Evolutionary conservation across 345 rosid species (phyloP).

Genomic region (Murraya paniculata): DNA sequence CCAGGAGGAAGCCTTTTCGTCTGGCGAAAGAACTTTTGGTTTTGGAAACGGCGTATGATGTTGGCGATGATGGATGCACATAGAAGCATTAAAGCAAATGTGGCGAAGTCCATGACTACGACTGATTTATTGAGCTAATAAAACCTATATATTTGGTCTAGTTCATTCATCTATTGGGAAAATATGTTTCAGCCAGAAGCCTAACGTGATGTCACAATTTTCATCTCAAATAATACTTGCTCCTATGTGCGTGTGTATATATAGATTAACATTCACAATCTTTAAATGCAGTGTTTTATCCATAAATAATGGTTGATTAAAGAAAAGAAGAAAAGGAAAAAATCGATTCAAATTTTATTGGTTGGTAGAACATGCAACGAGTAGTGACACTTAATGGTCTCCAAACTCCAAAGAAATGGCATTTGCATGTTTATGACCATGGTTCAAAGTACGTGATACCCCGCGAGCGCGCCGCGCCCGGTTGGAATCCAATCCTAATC

Average conservation of each 20-base stretch:
- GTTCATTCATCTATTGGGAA: background rate
- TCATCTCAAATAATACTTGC: background rate
- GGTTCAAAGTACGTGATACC: background rate
- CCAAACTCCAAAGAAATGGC: slow-evolving; percentile 12
- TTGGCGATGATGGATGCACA: slow-evolving; percentile 17
- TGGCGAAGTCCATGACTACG: slow-evolving; percentile 24
- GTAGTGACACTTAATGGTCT: background rate
- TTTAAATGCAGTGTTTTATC: slow-evolving; percentile 1
- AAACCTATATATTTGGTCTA: background rate
- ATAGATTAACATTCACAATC: slow-evolving; percentile 9
- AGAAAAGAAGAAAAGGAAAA: background rate
- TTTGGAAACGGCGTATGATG: slow-evolving; percentile 28
- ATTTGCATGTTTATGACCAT: slow-evolving; percentile 3
- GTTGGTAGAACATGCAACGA: slow-evolving; percentile 6
- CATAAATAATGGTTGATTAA: too few relatives aligned
- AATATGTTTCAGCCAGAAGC: background rate
- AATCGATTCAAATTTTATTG: background rate
- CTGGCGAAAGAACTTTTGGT: slow-evolving; percentile 8
- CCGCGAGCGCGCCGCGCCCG: background rate
- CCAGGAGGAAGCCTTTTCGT: slow-evolving; percentile 68
- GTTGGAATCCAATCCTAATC: background rate
- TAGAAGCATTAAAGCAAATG: slow-evolving; percentile 15
- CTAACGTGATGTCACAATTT: background rate
- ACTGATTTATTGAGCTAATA: background rate
- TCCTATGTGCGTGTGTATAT: background rate